phyloP scores from a whole-genome alignment of 441 rosid genomes.

The Adansonia gregorii region DNA sequence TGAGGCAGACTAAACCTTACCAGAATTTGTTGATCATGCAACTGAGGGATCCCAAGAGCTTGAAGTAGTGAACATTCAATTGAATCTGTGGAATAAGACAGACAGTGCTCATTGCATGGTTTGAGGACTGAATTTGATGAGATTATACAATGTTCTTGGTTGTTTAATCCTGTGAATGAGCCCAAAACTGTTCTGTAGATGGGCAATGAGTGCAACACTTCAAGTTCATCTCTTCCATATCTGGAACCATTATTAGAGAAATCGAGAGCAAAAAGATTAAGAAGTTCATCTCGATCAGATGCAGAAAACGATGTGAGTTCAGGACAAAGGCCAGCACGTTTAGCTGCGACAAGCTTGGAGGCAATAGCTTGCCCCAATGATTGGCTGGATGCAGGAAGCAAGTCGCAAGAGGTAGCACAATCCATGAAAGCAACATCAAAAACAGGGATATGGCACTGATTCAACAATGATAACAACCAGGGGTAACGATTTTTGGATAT shows the following conservation, averaged over 20 bases:
- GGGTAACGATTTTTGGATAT: conserved; percentile 58
- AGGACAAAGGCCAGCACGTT: conserved; percentile 75
- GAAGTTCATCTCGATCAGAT: conserved; percentile 74
- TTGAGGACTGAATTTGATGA: conserved; percentile 85
- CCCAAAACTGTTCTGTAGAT: conserved; percentile 83
- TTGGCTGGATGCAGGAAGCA: conserved; percentile 67
- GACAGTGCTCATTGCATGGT: conserved; percentile 79
- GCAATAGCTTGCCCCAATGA: conserved; percentile 89
- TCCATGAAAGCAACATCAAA: conserved; percentile 78
- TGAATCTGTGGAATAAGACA: conserved; percentile 70
- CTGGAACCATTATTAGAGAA: conserved; percentile 62
- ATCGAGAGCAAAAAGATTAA: conserved; percentile 84
- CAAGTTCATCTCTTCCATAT: conserved; percentile 76
- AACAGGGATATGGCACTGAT: conserved; percentile 87
- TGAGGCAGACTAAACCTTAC: conserved; percentile 87
- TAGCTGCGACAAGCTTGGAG: conserved; percentile 86
- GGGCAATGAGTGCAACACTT: conserved; percentile 80
- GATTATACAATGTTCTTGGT: conserved; percentile 74
- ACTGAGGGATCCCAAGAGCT: conserved; percentile 88
- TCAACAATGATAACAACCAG: conserved; percentile 81
- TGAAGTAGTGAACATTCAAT: conserved; percentile 66
- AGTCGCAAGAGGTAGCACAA: conserved; percentile 73
- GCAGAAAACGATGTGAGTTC: conserved; percentile 67
- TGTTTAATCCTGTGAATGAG: conserved; percentile 62
- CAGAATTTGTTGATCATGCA: conserved; percentile 85